These are phyloP conservation scores for Priceomyces haplophilus DNA, from an alignment of 805 yeast genomes.

Conservation along the genomic window DNA sequence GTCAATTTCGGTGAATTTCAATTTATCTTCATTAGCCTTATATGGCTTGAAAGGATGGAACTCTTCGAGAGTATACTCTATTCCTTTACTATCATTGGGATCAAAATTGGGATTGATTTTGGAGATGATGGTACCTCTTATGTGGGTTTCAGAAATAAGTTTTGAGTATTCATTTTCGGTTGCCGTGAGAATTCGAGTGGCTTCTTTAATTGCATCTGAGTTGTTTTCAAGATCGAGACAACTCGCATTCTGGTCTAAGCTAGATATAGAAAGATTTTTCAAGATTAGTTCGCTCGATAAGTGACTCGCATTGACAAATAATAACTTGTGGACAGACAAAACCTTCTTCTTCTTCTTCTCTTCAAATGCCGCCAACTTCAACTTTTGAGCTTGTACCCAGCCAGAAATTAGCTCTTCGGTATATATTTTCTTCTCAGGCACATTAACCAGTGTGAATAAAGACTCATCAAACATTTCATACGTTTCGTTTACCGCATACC, in stretches of 20 bases:
- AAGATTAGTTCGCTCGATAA: constrained; percentile 77
- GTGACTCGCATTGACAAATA: constrained; percentile 67
- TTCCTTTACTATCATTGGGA: constrained; percentile 33
- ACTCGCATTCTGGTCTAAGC: constrained; percentile 45
- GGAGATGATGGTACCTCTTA: constrained; percentile 61
- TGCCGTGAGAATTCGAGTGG: constrained; percentile 42
- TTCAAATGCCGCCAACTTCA: constrained; percentile 15
- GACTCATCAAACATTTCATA: constrained; percentile 60
- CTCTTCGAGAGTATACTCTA: constrained; percentile 56
- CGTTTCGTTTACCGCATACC: constrained; percentile 70
- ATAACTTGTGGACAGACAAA: constrained; percentile 63
- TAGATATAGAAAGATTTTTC: constrained; percentile 46
- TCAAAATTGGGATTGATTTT: constrained; percentile 54
- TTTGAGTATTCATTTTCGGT: constrained; percentile 44
- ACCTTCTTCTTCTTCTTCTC: constrained; percentile 42
- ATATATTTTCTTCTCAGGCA: constrained; percentile 16
- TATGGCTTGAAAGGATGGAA: constrained; percentile 67
- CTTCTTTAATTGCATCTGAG: constrained; percentile 24
- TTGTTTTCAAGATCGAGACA: constrained; percentile 27
- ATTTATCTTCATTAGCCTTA: constrained; percentile 27
- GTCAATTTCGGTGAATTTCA: constrained; percentile 41
- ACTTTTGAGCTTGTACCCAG: constrained; percentile 42
- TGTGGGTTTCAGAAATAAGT: constrained; percentile 31
- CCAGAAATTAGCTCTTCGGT: constrained; percentile 26
- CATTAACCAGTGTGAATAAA: constrained; percentile 33